Conservation (phyloP, 768 basidiomycete species). For the Mycena venus region DNA sequence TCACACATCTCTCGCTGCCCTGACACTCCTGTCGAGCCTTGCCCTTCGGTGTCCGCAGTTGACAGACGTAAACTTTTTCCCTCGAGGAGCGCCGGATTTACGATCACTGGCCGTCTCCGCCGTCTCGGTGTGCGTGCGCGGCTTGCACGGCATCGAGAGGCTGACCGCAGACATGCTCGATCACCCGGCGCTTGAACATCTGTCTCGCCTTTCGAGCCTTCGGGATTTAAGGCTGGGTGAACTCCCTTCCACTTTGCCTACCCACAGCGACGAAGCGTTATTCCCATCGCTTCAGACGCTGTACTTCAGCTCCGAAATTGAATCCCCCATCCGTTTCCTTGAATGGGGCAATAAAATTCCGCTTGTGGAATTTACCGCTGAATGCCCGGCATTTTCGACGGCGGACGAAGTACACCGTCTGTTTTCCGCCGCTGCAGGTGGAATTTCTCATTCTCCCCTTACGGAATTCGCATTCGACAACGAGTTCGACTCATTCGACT, state of each 20-base stretch:
- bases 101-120: background rate
- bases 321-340: background rate
- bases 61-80: background rate
- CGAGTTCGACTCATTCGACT: too few relatives aligned
- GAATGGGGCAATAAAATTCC: background rate
- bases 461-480: too few relatives aligned
- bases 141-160: too few relatives aligned
- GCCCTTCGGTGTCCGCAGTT: conserved; percentile 1
- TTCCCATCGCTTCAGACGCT: background rate
- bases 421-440: background rate
- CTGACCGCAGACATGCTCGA: too few relatives aligned
- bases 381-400: background rate
- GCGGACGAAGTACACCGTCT: background rate
- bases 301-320: background rate
- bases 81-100: background rate
- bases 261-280: background rate
- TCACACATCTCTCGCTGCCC: background rate
- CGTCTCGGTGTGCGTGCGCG: background rate
- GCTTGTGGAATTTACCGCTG: background rate
- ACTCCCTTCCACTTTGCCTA: background rate
- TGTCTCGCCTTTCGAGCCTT: background rate
- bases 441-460: background rate
- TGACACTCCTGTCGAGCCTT: background rate
- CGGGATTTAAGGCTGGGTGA: background rate
- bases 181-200: too few relatives aligned